These are phyloP conservation scores for Usnea hakonensis DNA, from an alignment of 495 filamentous ascomycete genomes.

Conservation along the genomic window DNA sequence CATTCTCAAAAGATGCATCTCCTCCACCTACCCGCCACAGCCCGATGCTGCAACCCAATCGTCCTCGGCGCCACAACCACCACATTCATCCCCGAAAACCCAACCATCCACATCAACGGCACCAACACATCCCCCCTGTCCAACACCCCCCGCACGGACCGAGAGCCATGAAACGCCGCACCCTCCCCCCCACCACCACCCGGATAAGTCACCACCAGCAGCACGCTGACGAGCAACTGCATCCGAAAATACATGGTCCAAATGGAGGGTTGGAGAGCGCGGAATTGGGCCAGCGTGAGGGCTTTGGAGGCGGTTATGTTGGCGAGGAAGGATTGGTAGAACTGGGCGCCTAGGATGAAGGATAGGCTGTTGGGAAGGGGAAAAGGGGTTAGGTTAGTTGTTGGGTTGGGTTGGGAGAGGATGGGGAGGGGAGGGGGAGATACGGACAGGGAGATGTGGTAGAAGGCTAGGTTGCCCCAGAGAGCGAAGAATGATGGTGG, in stretches of 20 bases:
- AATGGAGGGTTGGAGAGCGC: not conserved
- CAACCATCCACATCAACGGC: not conserved
- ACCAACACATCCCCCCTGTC: not conserved
- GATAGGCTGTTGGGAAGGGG: constrained; percentile 22
- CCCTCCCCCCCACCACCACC: not conserved
- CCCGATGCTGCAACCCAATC: no score
- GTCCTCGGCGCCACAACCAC: not conserved
- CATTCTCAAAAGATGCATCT: no score
- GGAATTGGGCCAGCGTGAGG: not conserved
- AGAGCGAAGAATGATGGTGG: not conserved
- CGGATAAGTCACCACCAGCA: constrained; percentile 1
- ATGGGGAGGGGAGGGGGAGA: not conserved
- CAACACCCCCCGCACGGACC: not conserved
- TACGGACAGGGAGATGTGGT: not conserved
- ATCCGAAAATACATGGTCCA: constrained; percentile 5
- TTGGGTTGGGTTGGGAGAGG: fast-evolving
- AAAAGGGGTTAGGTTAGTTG: not conserved
- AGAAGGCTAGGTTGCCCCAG: not conserved
- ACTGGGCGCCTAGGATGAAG: constrained; percentile 16
- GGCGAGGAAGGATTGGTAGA: constrained; percentile 7
- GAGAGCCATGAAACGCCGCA: not conserved
- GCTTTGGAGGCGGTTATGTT: constrained; percentile 2
- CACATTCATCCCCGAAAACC: not conserved
- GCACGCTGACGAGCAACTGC: not conserved
- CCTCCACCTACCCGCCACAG: no score